Conservation (phyloP, 129 eudicot genomes). For the Saposhnikovia divaricata region DNA sequence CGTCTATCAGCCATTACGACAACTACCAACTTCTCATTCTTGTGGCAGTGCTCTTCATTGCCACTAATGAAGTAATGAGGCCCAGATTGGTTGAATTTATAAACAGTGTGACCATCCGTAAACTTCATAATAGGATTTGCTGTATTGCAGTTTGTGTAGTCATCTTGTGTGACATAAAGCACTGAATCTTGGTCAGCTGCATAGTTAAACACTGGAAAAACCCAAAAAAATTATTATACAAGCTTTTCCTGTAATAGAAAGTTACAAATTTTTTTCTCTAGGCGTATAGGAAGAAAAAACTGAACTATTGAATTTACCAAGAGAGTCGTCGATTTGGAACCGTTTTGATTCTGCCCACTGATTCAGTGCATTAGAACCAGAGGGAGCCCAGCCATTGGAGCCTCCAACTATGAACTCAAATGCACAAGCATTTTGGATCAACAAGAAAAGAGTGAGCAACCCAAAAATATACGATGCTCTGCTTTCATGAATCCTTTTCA, state of each 20-base stretch:
- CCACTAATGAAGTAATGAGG: constrained; percentile 56
- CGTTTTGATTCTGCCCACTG: constrained; percentile 71
- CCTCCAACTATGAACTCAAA: constrained; percentile 76
- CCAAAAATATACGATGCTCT: constrained; percentile 18
- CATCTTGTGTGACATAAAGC: constrained; percentile 55
- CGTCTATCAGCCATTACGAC: constrained; percentile 51
- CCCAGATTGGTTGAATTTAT: constrained; percentile 32
- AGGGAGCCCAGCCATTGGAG: constrained; percentile 54
- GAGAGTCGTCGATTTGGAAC: constrained; percentile 55
- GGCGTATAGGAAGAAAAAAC: neutral
- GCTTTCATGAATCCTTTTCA: constrained; percentile 17
- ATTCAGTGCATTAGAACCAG: constrained; percentile 38
- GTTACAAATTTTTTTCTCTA: neutral
- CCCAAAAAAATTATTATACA: neutral
- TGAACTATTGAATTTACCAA: constrained; percentile 35
- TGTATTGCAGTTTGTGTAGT: constrained; percentile 41
- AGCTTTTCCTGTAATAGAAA: neutral
- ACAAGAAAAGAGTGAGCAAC: constrained; percentile 35
- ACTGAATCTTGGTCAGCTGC: constrained; percentile 55
- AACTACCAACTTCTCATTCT: constrained; percentile 35
- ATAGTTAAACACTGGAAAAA: constrained; percentile 52
- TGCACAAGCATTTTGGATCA: constrained; percentile 42
- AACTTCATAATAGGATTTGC: constrained; percentile 22
- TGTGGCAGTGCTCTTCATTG: constrained; percentile 29
- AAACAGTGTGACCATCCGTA: constrained; percentile 35